Percentiles rank a stretch among this genome's conserved stretches.
Evolutionary conservation across 768 basidiomycete genomes (phyloP).

Genomic region (Termitomyces titanicus): DNA sequence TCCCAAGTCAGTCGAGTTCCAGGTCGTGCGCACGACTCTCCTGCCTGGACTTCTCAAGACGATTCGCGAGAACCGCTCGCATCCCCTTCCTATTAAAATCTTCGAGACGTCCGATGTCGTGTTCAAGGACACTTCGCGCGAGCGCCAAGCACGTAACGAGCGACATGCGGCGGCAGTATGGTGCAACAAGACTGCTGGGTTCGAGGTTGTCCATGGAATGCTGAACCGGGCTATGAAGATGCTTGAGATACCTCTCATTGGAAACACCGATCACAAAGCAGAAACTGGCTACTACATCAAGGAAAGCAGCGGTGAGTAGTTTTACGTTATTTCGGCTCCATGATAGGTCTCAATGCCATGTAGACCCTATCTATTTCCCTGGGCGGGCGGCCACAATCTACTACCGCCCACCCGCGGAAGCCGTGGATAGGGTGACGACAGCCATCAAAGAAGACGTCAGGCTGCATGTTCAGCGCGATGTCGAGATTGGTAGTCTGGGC

Average conservation of each 20-base stretch:
- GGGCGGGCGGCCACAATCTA: constrained; percentile 91
- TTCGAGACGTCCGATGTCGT: constrained; percentile 95
- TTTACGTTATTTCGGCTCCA: background rate
- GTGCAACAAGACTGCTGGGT: constrained; percentile 96
- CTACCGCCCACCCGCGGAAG: constrained; percentile 59
- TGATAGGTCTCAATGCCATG: background rate
- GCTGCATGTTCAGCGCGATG: constrained; percentile 47
- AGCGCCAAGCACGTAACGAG: constrained; percentile 85
- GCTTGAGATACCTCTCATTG: constrained; percentile 84
- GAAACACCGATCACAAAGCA: constrained; percentile 49
- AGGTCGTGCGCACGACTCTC: constrained; percentile 94
- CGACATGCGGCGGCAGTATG: constrained; percentile 88
- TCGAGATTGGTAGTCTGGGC: constrained; percentile 84
- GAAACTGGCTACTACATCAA: constrained; percentile 88
- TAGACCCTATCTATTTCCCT: constrained; percentile 94
- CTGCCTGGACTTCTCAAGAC: constrained; percentile 96
- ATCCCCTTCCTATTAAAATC: constrained; percentile 86
- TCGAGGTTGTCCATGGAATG: constrained; percentile 94
- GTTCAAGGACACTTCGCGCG: constrained; percentile 73
- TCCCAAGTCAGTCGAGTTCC: constrained; percentile 97
- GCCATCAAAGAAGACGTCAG: constrained; percentile 43
- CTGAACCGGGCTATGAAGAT: constrained; percentile 95
- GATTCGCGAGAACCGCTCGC: constrained; percentile 92
- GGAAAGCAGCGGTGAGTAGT: constrained; percentile 71
- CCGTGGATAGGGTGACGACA: constrained; percentile 24